Conservation (phyloP, 2,329 filamentous ascomycete species). For the Ophiosphaerella narmari region DNA sequence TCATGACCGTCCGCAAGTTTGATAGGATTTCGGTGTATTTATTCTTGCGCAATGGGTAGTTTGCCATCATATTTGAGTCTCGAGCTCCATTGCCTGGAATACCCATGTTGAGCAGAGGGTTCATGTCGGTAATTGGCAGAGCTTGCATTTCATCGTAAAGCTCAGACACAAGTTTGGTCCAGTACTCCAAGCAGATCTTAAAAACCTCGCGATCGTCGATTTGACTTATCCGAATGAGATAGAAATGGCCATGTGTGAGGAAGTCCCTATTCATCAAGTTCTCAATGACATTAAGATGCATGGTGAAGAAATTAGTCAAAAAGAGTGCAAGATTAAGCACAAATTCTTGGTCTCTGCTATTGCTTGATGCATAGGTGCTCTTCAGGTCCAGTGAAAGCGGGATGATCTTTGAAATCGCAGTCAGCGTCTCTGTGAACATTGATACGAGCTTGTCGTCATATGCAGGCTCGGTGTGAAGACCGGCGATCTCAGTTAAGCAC, state of each 20-base stretch:
- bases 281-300: conserved; percentile 91
- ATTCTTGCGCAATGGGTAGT: conserved; percentile 94
- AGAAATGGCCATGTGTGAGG: conserved; percentile 94
- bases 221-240: conserved; percentile 96
- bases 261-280: conserved; percentile 94
- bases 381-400: conserved; percentile 89
- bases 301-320: conserved; percentile 94
- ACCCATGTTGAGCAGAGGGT: conserved; percentile 82
- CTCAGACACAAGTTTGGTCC: conserved; percentile 97
- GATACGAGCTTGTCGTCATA: conserved; percentile 96
- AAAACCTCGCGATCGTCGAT: conserved; percentile 99
- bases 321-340: conserved; percentile 96
- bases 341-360: conserved; percentile 93
- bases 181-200: conserved; percentile 99
- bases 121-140: conserved; percentile 89
- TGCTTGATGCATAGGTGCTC: conserved; percentile 87
- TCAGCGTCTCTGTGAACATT: conserved; percentile 98
- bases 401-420: conserved; percentile 90
- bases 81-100: conserved; percentile 80
- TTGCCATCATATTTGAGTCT: conserved; percentile 81
- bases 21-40: conserved; percentile 95
- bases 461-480: conserved; percentile 81
- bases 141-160: conserved; percentile 99
- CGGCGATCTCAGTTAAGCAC: conserved; percentile 95
- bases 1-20: conserved; percentile 96